Base-by-base conservation (phyloP, 2,329 filamentous ascomycete species). In the Monosporascus sp. region DNA sequence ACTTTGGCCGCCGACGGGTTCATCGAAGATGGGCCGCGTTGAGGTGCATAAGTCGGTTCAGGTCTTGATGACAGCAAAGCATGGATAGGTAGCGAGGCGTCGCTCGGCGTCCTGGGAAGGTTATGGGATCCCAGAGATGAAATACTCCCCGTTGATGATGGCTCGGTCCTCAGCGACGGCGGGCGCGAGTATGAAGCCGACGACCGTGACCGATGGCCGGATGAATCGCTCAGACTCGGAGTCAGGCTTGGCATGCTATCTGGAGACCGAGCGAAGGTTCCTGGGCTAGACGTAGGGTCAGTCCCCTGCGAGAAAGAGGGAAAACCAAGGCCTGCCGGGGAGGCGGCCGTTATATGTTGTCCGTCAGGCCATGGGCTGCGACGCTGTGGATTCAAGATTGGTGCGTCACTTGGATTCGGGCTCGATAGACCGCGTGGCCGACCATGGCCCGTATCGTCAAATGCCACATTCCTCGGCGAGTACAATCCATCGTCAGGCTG, bases 61-160 rank as follows among this genome's bases (percentile, higher is more conserved):
- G 65, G 59, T 54, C 74, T 74, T 22, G 74, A 72, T 2, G 73
- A 73, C 20, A 83, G 65, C 0, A 84, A 68, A 0, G 79, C 74
- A 57, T 82, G 79, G 24, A 83, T 82, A 1, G 80, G 78, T 11
- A 83, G 59, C 1, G 77, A 70, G 0, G 77, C 74, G 38, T 82
- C 80, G 47, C 76, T 73, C 0, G 76, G 72, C 5, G 75, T 76
- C 43, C 78, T 70, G 2, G 74, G 70, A n/a, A 66, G 65, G 24
- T 65, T 63, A 22, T 68, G 70, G 1, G 76, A 74, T 15, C 68
- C 72, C 2, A 68, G 62, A 2, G 78, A 76, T 1, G 70, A 69
- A 41, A 69, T 65, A 47, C 74, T 79, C 35, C 73, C 73, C 17
- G 60, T 68, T 4, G 75, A 78, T 3, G 75, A 76, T 20, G 72